Evolutionary conservation across 345 rosid genomes (phyloP), one percentile per base, ranked within the genome.

Genomic region (Leavenworthia alabamica): DNA sequence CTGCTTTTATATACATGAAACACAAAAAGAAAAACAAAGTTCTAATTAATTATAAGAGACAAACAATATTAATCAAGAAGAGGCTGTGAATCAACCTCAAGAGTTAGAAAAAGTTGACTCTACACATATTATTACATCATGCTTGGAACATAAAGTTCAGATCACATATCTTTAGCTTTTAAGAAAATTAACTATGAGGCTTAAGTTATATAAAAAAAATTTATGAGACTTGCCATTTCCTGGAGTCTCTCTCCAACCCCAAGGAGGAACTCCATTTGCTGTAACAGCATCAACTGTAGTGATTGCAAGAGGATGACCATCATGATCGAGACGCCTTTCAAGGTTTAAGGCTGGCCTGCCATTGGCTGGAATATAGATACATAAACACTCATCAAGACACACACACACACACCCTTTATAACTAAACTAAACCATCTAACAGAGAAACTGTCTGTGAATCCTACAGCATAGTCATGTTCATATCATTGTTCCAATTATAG

Each of bases 171-270:
- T 40, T 27, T 57, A 33, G 41, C 58, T 39, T 10, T 62, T 29
- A 7, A 7, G 29, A 6, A 24, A 58, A 35, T 51, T 27, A 36
- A 33, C 43, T 44, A 62, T 47, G 60, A 63, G 19, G 12, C 52
- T 35, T 15, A 37, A 43, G 50, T 46, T 20, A 63, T 56, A 6
- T 54, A 55, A 35, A n/a, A n/a, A n/a, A n/a, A n/a, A n/a, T 35
- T 44, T 57, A 26, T 33, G 39, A 70, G 52, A 57, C 72, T 74
- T 77, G 78, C 97, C 97, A 63, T 77, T 89, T 75, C 86, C 97
- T 31, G 99, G 92, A 47, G 90, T 69, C 42, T 93, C 97, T 71
- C 97, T 84, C 99, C 99, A 93, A 65, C 82, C 85, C 99, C 99
- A 93, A 29, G 99, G 96, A 79, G 97, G 90, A 76, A 93, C 95